Evolutionary conservation across 495 filamentous ascomycete genomes (phyloP), one percentile per base, ranked within the genome.

Genomic region (Thozetella sp.): DNA sequence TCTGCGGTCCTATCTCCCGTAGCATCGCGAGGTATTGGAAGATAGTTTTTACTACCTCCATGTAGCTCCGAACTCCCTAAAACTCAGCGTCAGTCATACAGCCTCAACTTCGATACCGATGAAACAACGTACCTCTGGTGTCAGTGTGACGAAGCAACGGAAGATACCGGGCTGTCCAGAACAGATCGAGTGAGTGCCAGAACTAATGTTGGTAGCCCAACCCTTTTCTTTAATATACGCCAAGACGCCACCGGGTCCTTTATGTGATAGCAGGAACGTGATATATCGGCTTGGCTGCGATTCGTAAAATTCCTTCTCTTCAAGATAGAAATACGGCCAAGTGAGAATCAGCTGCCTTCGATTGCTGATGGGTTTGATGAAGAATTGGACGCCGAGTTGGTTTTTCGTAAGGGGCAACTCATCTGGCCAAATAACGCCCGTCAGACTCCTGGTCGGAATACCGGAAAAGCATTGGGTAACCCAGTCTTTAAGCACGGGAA

Each of bases 311-410:
- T 86, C 68, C 60, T 98, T 92, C 72, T 98, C 93, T 68, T 97
- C 93, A 51, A 92, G 76, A 70, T 91, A 97, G 0, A n/a, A n/a
- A n/a, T n/a, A n/a, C n/a, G 93, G 91, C 72, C 98, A 98, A 59
- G 83, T 88, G 57, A 99, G 83, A 51, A 93, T 91, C 65, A 99
- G 76, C 24, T 88, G 86, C 53, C 93, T 83, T 17, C 86, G 86
- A 59, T 98, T 93, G 91, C 97, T 96, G 27, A 99, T 94, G 1
- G 95, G 95, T 73, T 96, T 97, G 23, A 93, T 93, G 76, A 97
- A 97, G 48, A 90, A 86, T 73, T 94, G 91, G 2, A 86, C 91
- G 60, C 88, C 82, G 37, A 95, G 80, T 53, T 92, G 82, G 1
- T 86, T 80, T 58, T 86, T 62, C 12, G 83, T 83, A 65, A 87